phyloP scores from a whole-genome alignment of 257 asterid genomes.

The Solanum sitiens region DNA sequence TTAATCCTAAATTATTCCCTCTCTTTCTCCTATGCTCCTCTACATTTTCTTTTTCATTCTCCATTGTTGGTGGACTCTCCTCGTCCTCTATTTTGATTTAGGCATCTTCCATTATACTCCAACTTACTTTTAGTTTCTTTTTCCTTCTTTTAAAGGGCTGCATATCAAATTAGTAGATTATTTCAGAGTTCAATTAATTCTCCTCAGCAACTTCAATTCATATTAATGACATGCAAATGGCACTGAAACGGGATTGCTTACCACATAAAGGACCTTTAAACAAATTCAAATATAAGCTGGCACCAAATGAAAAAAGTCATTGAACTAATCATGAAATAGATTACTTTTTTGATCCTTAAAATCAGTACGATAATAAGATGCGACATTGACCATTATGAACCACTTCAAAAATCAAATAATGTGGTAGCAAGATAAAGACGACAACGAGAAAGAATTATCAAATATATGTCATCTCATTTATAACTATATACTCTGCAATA shows the following conservation, averaged over 20 bases:
- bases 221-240: background rate
- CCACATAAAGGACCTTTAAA: background rate
- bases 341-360: background rate
- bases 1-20: too few relatives aligned
- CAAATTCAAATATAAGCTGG: background rate
- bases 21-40: too few relatives aligned
- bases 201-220: background rate
- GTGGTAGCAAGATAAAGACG: too few relatives aligned
- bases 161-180: background rate
- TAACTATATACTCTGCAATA: background rate
- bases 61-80: too few relatives aligned
- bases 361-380: background rate
- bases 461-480: too few relatives aligned
- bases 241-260: background rate
- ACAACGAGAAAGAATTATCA: too few relatives aligned
- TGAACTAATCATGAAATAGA: background rate
- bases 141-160: too few relatives aligned
- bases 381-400: background rate
- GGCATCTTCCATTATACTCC: too few relatives aligned
- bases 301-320: background rate
- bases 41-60: too few relatives aligned
- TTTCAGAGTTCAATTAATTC: background rate
- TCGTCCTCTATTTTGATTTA: too few relatives aligned
- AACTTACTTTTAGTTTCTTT: too few relatives aligned
- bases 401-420: too few relatives aligned